Conservation (phyloP, 495 filamentous ascomycete genomes). For the Aspergillus sclerotiicarbonarius region DNA sequence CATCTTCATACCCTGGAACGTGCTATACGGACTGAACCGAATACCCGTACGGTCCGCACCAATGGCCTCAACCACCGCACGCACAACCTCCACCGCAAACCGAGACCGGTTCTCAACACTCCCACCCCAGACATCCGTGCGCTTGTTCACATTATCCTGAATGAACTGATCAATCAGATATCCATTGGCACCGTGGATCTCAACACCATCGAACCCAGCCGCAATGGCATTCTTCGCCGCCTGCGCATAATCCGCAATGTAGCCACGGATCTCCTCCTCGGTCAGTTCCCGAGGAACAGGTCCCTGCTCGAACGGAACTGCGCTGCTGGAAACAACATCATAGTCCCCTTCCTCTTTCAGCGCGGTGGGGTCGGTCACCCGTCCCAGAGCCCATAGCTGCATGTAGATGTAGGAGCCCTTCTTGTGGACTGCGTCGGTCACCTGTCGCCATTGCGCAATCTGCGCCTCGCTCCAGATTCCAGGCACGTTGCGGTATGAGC, state of each 20-base stretch:
- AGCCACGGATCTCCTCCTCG: conserved; percentile 53
- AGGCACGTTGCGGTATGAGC: conserved; percentile 53
- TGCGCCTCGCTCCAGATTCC: conserved; percentile 63
- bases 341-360: conserved; percentile 26
- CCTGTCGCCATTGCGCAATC: conserved; percentile 54
- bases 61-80: conserved; percentile 61
- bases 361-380: conserved; percentile 41
- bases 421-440: conserved; percentile 65
- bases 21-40: conserved; percentile 61
- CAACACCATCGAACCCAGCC: conserved; percentile 75
- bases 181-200: conserved; percentile 72
- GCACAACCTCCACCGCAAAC: conserved; percentile 62
- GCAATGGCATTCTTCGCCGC: conserved; percentile 63
- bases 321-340: conserved; percentile 35
- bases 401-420: conserved; percentile 58
- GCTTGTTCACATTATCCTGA: conserved; percentile 59
- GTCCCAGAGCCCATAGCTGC: conserved; percentile 68
- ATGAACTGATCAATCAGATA: conserved; percentile 75
- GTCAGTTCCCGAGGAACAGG: conserved; percentile 50
- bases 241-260: conserved; percentile 53
- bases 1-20: conserved; percentile 71
- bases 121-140: conserved; percentile 67
- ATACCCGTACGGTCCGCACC: conserved; percentile 62
- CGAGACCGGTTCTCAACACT: conserved; percentile 66
- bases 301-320: conserved; percentile 27